phyloP scores from a whole-genome alignment of 495 filamentous ascomycete species.

The Podospora didyma region DNA sequence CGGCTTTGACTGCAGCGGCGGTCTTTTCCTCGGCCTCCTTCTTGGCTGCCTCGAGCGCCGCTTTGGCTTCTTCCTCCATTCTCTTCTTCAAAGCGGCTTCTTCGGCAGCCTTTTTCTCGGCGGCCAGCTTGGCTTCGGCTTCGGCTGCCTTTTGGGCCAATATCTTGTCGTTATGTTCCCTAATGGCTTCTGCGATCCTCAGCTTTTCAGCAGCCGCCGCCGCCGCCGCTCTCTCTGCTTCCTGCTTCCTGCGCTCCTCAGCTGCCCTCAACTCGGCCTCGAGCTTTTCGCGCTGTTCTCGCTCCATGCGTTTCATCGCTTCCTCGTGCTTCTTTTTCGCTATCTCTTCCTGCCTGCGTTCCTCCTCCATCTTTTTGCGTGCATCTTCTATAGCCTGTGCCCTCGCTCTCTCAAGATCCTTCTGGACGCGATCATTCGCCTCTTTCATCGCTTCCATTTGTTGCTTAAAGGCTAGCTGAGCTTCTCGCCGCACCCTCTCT shows the following conservation, averaged over 20 bases:
- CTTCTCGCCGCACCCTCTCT: constrained; percentile 40
- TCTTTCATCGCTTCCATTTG: constrained; percentile 39
- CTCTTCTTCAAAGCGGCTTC: constrained; percentile 20
- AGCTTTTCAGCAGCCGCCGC: constrained; percentile 38
- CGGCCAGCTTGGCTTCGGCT: constrained; percentile 27
- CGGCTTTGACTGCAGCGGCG: constrained; percentile 22
- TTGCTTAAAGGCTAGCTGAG: constrained; percentile 31
- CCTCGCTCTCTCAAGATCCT: constrained; percentile 36
- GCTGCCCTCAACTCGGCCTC: constrained; percentile 30
- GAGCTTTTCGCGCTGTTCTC: constrained; percentile 40
- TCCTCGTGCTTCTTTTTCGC: constrained; percentile 30
- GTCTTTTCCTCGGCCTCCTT: constrained; percentile 44
- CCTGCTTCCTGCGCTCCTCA: constrained; percentile 39
- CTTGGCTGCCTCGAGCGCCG: constrained; percentile 49
- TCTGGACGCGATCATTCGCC: constrained; percentile 29
- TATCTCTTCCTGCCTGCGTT: constrained; percentile 34
- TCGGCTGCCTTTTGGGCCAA: constrained; percentile 14
- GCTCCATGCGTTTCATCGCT: constrained; percentile 34
- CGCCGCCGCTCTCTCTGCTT: constrained; percentile 44
- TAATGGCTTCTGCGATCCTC: constrained; percentile 18
- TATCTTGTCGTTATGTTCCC: constrained; percentile 28
- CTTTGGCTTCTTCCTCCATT: constrained; percentile 38
- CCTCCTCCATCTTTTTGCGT: constrained; percentile 32
- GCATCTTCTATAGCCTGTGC: constrained; percentile 42
- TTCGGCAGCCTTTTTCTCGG: constrained; percentile 30